Percentiles rank a stretch among this genome's conserved stretches.
Evolutionary conservation across 495 filamentous ascomycete species (phyloP).

Genomic region (Xylaria bambusicola): DNA sequence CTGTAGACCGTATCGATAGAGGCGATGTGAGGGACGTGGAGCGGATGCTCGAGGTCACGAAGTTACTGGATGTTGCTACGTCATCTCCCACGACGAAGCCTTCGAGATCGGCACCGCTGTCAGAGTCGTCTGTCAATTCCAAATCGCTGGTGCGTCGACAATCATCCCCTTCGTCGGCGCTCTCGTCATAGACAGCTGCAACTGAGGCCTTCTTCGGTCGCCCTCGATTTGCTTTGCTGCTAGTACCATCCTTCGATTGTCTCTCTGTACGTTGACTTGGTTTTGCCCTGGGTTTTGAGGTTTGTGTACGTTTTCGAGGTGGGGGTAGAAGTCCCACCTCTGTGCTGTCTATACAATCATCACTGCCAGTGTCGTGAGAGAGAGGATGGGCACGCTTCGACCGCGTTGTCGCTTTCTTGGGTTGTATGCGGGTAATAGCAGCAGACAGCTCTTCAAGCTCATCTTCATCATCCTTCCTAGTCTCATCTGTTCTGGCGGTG

Average conservation of each 20-base stretch:
- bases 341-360: slow-evolving; percentile 21
- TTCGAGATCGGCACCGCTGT: slow-evolving; percentile 46
- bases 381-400: slow-evolving; percentile 12
- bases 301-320: slow-evolving; percentile 20
- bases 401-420: slow-evolving; percentile 13
- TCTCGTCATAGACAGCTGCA: slow-evolving; percentile 32
- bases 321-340: slow-evolving; percentile 23
- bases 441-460: slow-evolving; percentile 25
- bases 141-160: slow-evolving; percentile 52
- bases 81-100: slow-evolving; percentile 50
- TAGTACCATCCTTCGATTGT: background rate
- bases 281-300: slow-evolving; percentile 20
- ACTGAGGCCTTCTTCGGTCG: slow-evolving; percentile 18
- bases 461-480: slow-evolving; percentile 27
- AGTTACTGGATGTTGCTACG: slow-evolving; percentile 39
- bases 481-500: background rate
- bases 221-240: slow-evolving; percentile 14
- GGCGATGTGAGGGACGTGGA: slow-evolving; percentile 38
- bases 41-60: slow-evolving; percentile 22
- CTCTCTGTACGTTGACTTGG: slow-evolving; percentile 11
- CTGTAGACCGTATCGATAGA: slow-evolving; percentile 18
- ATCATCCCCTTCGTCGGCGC: slow-evolving; percentile 50
- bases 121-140: slow-evolving; percentile 46
- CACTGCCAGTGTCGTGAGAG: slow-evolving; percentile 10
- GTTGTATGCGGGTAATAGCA: slow-evolving; percentile 4